These are phyloP conservation scores for Metschnikowia lochheadii DNA, from an alignment of 805 yeast species.

Conservation along the genomic window DNA sequence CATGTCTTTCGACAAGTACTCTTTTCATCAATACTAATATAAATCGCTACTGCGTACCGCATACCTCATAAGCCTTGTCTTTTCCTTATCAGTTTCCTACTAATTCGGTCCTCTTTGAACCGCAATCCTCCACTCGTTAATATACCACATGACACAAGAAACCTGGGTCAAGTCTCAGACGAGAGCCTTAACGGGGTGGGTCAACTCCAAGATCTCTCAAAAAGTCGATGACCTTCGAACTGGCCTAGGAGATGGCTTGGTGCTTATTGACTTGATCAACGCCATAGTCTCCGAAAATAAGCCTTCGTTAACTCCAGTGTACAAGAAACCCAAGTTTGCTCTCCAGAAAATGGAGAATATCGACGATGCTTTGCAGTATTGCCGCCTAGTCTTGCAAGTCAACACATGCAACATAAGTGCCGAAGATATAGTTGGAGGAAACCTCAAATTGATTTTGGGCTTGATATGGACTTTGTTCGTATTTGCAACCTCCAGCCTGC, in stretches of 20 bases:
- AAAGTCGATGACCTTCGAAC: constrained; percentile 21
- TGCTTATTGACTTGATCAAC: constrained; percentile 35
- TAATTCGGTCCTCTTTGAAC: neutral
- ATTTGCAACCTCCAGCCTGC: constrained; percentile 32
- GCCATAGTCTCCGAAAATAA: constrained; percentile 20
- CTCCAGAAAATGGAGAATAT: constrained; percentile 48
- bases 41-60: neutral
- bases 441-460: constrained; percentile 44
- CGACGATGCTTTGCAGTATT: constrained; percentile 38
- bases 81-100: neutral
- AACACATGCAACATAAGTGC: constrained; percentile 44
- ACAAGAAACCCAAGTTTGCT: constrained; percentile 36
- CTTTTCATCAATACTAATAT: neutral
- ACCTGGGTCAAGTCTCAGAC: constrained; percentile 44
- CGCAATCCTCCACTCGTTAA: neutral
- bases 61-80: neutral
- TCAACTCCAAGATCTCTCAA: constrained; percentile 35
- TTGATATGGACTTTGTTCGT: constrained; percentile 47
- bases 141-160: constrained; percentile 8
- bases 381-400: constrained; percentile 36
- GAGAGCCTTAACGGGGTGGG: constrained; percentile 49
- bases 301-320: constrained; percentile 26
- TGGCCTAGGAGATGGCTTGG: constrained; percentile 41
- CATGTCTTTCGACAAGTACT: neutral
- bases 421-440: constrained; percentile 48